Base-by-base conservation (phyloP, 2,329 filamentous ascomycete species). In the Pestalotiopsis fici region DNA sequence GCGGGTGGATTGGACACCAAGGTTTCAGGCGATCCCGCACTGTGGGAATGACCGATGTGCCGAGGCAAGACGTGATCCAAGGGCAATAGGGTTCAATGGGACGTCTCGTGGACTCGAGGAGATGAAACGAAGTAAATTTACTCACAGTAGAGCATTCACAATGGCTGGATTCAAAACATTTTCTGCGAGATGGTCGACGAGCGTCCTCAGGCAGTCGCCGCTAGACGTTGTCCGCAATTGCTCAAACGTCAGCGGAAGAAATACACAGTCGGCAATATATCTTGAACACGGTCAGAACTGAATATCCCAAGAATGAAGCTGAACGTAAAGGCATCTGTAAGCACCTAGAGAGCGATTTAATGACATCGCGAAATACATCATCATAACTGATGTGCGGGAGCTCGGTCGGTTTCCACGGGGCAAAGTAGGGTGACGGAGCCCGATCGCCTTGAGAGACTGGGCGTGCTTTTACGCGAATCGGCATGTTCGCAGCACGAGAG, bases 121-220 rank as follows among this genome's bases (percentile, higher is more conserved):
- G 21, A n/a, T 23, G 43, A n/a, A 9, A 21, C 43, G 21, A 31
- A 27, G 25, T 27, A 25, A 4, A 15, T 18, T 4, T 66, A 86
- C 89, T 77, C 81, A 93, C 90, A 95, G 81, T 37, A 95, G 81
- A 62, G 92, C 91, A 74, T 91, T 92, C 57, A 94, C 90, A 65
- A 93, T 87, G 68, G 87, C 88, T 4, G 87, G 89, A 75, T 94
- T 92, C 67, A 88, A 88, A 73, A 90, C 90, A 23, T 85, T 85
- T 25, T 83, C 77, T 65, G 85, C 85, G 35, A 95, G 83, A 75
- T 93, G 87, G 54, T 88, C 85, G 60, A 93, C 89, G 65, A 95
- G 80, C 25, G 78, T 75, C 31, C 82, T 87, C 74, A 87, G 83
- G 71, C 82, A 88, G 69, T 83, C 85, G 2, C 90, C 90, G 28